Conservation (phyloP, 2,329 filamentous ascomycete genomes). For the Tolypocladium cylindrosporum region DNA sequence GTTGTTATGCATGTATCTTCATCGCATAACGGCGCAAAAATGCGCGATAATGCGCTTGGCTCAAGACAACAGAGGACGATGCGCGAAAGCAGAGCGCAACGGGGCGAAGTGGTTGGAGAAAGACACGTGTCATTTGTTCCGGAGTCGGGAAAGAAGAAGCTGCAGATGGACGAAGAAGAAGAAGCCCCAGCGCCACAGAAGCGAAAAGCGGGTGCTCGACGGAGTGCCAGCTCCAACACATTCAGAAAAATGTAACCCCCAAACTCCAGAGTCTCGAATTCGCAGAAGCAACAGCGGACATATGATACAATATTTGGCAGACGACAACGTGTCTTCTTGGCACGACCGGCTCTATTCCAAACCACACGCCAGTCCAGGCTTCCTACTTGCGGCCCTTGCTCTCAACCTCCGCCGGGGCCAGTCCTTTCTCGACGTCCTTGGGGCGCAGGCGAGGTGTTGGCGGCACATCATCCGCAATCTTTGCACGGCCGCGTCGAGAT, state of each 20-base stretch:
- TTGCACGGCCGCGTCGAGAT: constrained; percentile 27
- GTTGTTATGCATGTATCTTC: constrained; percentile 60
- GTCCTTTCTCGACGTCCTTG: constrained; percentile 51
- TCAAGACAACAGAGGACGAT: constrained; percentile 41
- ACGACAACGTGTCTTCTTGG: neutral
- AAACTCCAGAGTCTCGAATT: neutral
- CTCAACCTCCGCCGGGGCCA: constrained; percentile 27
- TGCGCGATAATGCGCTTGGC: constrained; percentile 46
- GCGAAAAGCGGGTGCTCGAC: constrained; percentile 34
- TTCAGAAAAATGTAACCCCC: constrained; percentile 52
- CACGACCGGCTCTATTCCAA: neutral
- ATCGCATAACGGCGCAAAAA: constrained; percentile 48
- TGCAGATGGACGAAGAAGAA: constrained; percentile 22
- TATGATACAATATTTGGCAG: neutral
- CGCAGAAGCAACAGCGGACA: neutral
- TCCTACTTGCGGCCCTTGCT: constrained; percentile 16
- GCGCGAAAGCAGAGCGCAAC: constrained; percentile 32
- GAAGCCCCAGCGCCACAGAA: constrained; percentile 19
- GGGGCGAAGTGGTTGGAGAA: constrained; percentile 47
- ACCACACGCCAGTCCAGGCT: constrained; percentile 3
- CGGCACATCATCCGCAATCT: constrained; percentile 43
- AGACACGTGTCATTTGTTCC: constrained; percentile 67
- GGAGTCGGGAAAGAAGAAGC: constrained; percentile 40
- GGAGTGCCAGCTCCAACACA: constrained; percentile 68
- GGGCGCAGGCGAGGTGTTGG: constrained; percentile 45